phyloP scores from a whole-genome alignment of 2,329 filamentous ascomycete species.

The Sporothrix phasma region DNA sequence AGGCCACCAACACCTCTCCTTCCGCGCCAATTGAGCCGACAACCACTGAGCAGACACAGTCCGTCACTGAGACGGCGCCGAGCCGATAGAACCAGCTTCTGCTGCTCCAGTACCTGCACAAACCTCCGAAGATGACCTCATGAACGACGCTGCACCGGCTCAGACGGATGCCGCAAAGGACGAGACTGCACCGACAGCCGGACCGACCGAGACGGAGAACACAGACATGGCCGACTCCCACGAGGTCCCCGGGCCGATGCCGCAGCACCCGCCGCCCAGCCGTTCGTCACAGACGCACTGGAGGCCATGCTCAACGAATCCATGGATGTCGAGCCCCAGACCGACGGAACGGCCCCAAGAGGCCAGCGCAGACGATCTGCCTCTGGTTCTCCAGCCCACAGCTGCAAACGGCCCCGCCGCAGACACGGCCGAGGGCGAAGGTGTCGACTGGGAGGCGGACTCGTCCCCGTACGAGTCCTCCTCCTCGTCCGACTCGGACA shows the following conservation, averaged over 20 bases:
- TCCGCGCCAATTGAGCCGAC: background rate
- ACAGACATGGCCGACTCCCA: conserved; percentile 4
- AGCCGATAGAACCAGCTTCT: background rate
- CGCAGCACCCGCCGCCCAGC: background rate
- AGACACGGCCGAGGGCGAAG: conserved; percentile 5
- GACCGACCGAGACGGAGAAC: background rate
- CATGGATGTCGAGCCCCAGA: conserved; percentile 16
- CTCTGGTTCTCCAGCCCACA: background rate
- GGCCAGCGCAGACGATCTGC: background rate
- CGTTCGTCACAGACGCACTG: conserved; percentile 21
- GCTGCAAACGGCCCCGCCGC: background rate
- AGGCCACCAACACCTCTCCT: background rate
- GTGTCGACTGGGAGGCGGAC: conserved; percentile 68
- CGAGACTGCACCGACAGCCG: background rate
- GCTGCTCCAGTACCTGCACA: background rate
- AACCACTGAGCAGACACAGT: background rate
- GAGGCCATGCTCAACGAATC: conserved; percentile 21
- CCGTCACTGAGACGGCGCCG: background rate
- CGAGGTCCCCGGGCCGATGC: background rate
- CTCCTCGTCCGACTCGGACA: conserved; percentile 28
- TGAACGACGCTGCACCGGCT: conserved; percentile 3
- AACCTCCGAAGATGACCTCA: conserved; percentile 4
- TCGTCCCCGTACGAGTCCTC: conserved; percentile 68
- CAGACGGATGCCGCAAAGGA: background rate
- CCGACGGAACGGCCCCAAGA: background rate